A percentile compares a stretch with the other conserved stretches of the same genome.
Conservation (phyloP, 2,329 filamentous ascomycete genomes). For the Cladosporium colombiae region DNA sequence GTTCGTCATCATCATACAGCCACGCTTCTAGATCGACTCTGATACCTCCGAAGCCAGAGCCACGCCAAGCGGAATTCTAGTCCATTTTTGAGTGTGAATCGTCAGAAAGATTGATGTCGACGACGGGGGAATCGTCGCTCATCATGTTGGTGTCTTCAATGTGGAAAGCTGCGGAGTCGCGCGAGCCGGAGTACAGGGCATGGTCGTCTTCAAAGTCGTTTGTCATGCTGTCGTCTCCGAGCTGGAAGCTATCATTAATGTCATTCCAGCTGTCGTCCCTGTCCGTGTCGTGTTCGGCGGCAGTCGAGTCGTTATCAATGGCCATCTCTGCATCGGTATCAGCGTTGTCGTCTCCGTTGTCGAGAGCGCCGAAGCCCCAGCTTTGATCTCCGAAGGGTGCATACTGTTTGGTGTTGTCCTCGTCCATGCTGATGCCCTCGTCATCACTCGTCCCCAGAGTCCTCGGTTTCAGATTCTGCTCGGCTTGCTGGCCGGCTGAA, state of each 20-base stretch:
- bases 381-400: constrained; percentile 1
- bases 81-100: constrained; percentile 16
- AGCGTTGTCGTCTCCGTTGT: constrained; percentile 2
- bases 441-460: constrained; percentile 21
- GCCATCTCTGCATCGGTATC: constrained; percentile 20
- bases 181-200: neutral
- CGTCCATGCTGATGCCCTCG: constrained; percentile 17
- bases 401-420: constrained; percentile 13
- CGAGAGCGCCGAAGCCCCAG: constrained; percentile 16
- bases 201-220: neutral
- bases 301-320: constrained; percentile 17
- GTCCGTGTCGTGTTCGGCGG: constrained; percentile 12
- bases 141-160: constrained; percentile 10
- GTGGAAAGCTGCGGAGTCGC: neutral
- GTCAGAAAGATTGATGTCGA: constrained; percentile 11
- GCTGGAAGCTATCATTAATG: neutral
- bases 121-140: constrained; percentile 7
- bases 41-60: neutral
- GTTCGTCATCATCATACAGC: constrained; percentile 6
- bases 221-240: neutral
- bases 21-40: neutral
- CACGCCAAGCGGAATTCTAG: neutral
- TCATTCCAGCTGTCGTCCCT: constrained; percentile 9
- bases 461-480: constrained; percentile 18
- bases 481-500: constrained; percentile 14